Evolutionary conservation across 768 basidiomycete species (phyloP).

Genomic region (Naganishia vishniacii): DNA sequence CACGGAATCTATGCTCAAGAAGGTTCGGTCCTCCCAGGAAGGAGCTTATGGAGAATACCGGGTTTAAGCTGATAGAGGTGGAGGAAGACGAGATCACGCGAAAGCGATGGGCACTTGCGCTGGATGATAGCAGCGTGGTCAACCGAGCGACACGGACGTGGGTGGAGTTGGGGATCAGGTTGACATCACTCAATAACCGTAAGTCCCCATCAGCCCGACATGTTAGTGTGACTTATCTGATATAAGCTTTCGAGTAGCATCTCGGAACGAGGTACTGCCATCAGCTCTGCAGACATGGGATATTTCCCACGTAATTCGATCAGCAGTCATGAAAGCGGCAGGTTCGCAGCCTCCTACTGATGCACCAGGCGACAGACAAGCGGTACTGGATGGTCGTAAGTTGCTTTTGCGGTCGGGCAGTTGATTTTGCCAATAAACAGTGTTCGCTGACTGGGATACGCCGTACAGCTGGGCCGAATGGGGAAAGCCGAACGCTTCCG

Average conservation of each 20-base stretch:
- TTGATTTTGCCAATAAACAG: no score
- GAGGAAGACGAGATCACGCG: conserved; percentile 10
- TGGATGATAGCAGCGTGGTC: background rate
- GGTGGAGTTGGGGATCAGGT: conserved; percentile 12
- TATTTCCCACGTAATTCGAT: background rate
- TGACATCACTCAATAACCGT: background rate
- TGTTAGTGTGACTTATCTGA: no score
- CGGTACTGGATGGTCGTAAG: conserved; percentile 1
- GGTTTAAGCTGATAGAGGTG: conserved; percentile 5
- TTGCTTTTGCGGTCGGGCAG: background rate
- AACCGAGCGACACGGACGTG: background rate
- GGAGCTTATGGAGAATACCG: conserved; percentile 7
- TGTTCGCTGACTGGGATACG: background rate
- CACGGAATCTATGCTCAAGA: background rate
- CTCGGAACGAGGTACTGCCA: background rate
- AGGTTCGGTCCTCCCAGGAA: background rate
- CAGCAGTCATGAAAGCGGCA: background rate
- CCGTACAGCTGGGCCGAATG: background rate
- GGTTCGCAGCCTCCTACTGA: background rate
- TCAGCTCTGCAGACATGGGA: background rate
- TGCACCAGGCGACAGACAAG: background rate
- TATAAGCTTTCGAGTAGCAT: background rate
- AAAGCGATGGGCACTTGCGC: background rate
- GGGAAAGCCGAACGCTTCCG: background rate
- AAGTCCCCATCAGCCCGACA: background rate